A percentile compares a stretch with the other conserved stretches of the same genome.
These are phyloP conservation scores for Bipolaris gigantea DNA, from an alignment of 2,329 filamentous ascomycete species.

Conservation along the genomic window DNA sequence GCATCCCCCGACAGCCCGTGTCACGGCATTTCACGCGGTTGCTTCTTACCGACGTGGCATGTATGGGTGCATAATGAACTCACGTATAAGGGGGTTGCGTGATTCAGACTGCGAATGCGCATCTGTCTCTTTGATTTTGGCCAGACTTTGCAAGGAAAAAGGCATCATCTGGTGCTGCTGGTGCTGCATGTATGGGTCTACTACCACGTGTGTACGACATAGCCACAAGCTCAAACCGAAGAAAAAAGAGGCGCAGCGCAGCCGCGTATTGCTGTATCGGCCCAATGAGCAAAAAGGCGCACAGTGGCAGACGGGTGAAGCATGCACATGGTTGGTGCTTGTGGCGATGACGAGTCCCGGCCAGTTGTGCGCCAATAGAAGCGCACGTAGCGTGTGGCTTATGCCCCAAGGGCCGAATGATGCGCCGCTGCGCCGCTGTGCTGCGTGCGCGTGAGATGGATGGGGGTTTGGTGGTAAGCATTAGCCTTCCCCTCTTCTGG, in stretches of 20 bases:
- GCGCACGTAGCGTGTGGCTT: slow-evolving; percentile 5
- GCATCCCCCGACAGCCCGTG: background rate
- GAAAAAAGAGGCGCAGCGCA: background rate
- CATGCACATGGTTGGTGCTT: background rate
- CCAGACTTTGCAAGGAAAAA: background rate
- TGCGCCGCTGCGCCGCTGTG: background rate
- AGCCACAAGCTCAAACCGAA: too few relatives aligned
- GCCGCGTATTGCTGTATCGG: background rate
- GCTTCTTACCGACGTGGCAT: background rate
- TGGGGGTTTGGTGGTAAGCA: background rate
- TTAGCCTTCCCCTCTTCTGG: background rate
- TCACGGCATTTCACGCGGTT: background rate
- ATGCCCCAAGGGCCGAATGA: slow-evolving; percentile 8
- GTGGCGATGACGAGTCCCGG: slow-evolving; percentile 15
- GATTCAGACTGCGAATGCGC: background rate
- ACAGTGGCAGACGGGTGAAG: background rate
- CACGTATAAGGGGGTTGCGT: background rate
- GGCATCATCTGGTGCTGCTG: background rate
- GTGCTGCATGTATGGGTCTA: background rate
- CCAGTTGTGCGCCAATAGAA: slow-evolving; percentile 13
- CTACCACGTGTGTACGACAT: too few relatives aligned
- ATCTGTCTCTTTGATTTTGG: background rate
- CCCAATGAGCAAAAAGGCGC: background rate
- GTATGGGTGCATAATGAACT: background rate
- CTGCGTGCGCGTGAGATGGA: slow-evolving; percentile 5